Conservation (phyloP, 73 alveolate species). For the Diophrys sp. region DNA sequence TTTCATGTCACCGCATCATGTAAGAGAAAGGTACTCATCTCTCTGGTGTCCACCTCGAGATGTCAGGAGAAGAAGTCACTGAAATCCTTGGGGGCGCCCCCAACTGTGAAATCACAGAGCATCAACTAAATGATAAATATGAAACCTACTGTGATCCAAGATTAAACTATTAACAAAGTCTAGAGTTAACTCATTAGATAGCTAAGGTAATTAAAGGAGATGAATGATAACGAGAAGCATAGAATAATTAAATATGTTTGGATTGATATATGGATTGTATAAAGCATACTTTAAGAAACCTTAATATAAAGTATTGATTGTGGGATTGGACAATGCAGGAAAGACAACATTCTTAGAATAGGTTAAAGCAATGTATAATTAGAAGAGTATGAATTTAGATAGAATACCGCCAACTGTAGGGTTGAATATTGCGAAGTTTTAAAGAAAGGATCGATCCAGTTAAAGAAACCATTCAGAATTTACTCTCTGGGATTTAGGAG, state of each 20-base stretch:
- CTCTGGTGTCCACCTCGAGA: slow-evolving; percentile 58
- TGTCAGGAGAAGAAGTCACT: slow-evolving; percentile 45
- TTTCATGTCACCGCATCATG: slow-evolving; percentile 9
- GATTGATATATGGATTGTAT: slow-evolving; percentile 25
- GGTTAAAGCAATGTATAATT: slow-evolving; percentile 25
- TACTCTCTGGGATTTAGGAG: slow-evolving; percentile 59
- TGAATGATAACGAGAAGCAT: no score
- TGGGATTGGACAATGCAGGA: slow-evolving; percentile 58
- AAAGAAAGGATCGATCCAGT: slow-evolving; percentile 20
- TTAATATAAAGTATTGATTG: slow-evolving; percentile 23
- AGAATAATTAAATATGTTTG: slow-evolving; percentile 23
- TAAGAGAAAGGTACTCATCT: slow-evolving; percentile 18
- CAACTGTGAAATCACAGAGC: slow-evolving; percentile 9
- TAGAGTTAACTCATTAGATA: slow-evolving; percentile 15
- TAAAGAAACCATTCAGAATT: no score
- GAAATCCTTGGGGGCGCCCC: slow-evolving; percentile 43
- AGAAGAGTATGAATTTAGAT: slow-evolving; percentile 29
- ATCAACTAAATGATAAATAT: slow-evolving; percentile 19
- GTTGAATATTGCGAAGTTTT: slow-evolving; percentile 33
- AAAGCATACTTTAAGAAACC: slow-evolving; percentile 39
- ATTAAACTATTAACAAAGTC: slow-evolving; percentile 33
- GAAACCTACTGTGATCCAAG: slow-evolving; percentile 65
- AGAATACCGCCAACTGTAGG: slow-evolving; percentile 55
- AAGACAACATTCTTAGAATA: slow-evolving; percentile 54
- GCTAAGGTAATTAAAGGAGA: background rate